phyloP scores from a whole-genome alignment of 1,284 basidiomycete species.

The Puccinia coronata region DNA sequence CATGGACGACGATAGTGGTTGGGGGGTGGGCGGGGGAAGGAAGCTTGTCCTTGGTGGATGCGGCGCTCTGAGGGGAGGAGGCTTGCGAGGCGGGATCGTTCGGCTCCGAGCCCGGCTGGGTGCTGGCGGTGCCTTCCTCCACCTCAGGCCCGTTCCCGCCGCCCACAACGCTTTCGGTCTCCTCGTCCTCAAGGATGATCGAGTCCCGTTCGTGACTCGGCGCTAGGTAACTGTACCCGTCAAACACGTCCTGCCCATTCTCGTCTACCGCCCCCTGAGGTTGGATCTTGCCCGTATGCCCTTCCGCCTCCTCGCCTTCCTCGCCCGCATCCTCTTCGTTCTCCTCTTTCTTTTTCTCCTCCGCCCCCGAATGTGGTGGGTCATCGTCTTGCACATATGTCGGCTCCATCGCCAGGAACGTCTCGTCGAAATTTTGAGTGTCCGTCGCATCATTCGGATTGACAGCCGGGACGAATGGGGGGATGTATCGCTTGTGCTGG shows the following conservation, averaged over 20 bases:
- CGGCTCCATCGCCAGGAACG: constrained; percentile 77
- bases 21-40: constrained; percentile 58
- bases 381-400: constrained; percentile 63
- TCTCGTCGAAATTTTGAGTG: constrained; percentile 96
- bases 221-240: constrained; percentile 76
- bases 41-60: constrained; percentile 69
- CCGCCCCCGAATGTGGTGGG: constrained; percentile 60
- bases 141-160: constrained; percentile 53
- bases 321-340: constrained; percentile 67
- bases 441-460: constrained; percentile 90
- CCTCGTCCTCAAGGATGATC: constrained; percentile 71
- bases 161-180: constrained; percentile 61
- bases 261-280: constrained; percentile 43
- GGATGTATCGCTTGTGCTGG: constrained; percentile 89
- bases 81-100: constrained; percentile 63
- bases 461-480: constrained; percentile 94
- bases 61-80: constrained; percentile 61
- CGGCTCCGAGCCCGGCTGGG: constrained; percentile 57
- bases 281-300: not conserved
- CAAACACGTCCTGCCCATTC: constrained; percentile 64
- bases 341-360: constrained; percentile 61
- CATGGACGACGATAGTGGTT: constrained; percentile 66
- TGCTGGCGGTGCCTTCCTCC: constrained; percentile 27
- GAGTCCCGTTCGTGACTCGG: constrained; percentile 69
- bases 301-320: constrained; percentile 18